These are phyloP conservation scores for Ogataea zsoltii DNA, from an alignment of 805 yeast genomes.

Conservation along the genomic window DNA sequence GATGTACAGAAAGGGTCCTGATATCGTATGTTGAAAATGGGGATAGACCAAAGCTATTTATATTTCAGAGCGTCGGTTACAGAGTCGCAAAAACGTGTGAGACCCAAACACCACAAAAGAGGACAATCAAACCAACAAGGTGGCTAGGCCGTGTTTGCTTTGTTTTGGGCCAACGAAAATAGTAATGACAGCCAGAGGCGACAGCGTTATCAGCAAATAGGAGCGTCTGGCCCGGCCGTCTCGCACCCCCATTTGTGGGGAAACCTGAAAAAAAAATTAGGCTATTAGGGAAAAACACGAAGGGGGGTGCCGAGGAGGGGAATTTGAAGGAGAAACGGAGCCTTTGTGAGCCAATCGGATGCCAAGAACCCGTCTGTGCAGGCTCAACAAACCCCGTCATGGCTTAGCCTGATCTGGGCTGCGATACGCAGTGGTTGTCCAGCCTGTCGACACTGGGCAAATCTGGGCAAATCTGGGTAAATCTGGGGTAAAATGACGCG, in stretches of 20 bases:
- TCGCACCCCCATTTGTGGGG: conserved; percentile 6
- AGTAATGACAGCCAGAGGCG: neutral
- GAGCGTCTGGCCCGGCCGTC: neutral
- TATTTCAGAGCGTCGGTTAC: neutral
- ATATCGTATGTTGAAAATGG: too few species aligned
- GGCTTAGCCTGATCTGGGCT: too few species aligned
- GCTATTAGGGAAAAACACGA: neutral
- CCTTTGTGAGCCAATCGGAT: too few species aligned
- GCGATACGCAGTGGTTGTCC: too few species aligned
- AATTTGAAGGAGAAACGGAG: too few species aligned
- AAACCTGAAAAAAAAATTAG: neutral
- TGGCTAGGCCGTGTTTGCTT: neutral
- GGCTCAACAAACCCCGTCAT: too few species aligned
- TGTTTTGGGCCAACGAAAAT: neutral
- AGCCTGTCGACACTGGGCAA: too few species aligned
- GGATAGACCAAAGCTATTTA: neutral
- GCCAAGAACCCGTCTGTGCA: too few species aligned
- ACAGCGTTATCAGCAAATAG: neutral
- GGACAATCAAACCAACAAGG: too few species aligned
- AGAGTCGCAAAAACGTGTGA: neutral
- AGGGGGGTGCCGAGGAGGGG: neutral
- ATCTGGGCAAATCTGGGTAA: too few species aligned
- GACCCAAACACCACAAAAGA: neutral
- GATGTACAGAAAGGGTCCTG: neutral
- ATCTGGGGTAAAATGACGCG: too few species aligned